Conservation (phyloP, 306 rosid genomes). For the Parietaria judaica region DNA sequence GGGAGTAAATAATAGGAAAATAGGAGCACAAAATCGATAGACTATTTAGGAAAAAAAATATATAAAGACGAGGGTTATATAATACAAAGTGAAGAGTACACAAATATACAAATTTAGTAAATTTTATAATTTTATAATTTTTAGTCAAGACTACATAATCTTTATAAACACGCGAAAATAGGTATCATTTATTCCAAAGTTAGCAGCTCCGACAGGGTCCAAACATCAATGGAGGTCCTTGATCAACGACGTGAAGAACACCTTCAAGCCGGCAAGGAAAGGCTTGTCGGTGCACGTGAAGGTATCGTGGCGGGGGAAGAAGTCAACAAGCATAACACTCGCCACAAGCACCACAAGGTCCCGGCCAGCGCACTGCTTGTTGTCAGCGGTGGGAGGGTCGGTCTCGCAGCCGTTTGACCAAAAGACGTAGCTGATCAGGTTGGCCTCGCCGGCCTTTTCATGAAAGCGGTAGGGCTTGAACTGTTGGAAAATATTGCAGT, state of each 20-base stretch:
- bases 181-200: too few species aligned
- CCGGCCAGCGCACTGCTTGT: conserved; percentile 53
- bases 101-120: too few species aligned
- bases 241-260: conserved; percentile 38
- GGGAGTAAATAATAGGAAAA: too few species aligned
- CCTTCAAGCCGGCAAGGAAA: conserved; percentile 35
- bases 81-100: too few species aligned
- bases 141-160: too few species aligned
- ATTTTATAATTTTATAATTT: too few species aligned
- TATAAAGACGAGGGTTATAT: too few species aligned
- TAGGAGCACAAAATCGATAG: too few species aligned
- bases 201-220: too few species aligned
- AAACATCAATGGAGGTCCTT: conserved; percentile 17
- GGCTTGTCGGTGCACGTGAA: conserved; percentile 23
- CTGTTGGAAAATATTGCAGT: too few species aligned
- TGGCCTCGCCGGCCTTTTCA: conserved; percentile 25
- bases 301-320: conserved; percentile 49
- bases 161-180: too few species aligned
- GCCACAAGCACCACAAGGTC: conserved; percentile 42
- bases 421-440: conserved; percentile 25
- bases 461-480: conserved; percentile 25
- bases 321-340: conserved; percentile 47
- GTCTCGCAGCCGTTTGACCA: conserved; percentile 57
- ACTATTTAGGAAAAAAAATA: too few species aligned
- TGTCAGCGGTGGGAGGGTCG: conserved; percentile 36